Conservation (phyloP, 2,329 filamentous ascomycete species). For the Colletotrichum musae region DNA sequence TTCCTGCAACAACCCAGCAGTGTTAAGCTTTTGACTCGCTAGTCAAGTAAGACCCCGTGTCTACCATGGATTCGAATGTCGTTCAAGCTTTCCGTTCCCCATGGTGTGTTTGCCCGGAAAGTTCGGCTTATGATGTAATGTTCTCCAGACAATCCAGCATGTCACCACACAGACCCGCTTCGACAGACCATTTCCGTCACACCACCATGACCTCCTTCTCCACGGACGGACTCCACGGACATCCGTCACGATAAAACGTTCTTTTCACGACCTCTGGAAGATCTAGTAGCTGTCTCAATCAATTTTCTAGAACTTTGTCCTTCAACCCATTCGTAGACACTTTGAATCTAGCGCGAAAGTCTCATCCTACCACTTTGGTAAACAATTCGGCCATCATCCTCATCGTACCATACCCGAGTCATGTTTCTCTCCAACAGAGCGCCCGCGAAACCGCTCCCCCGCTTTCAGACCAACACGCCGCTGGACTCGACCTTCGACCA, state of each 20-base stretch:
- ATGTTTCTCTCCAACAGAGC: conserved; percentile 39
- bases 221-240: conserved; percentile 19
- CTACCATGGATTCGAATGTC: background rate
- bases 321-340: background rate
- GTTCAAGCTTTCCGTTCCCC: background rate
- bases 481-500: conserved; percentile 57
- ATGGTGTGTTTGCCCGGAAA: conserved; percentile 17
- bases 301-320: background rate
- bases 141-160: conserved; percentile 12
- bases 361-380: background rate
- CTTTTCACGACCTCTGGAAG: background rate
- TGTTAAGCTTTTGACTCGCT: background rate
- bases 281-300: background rate
- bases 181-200: conserved; percentile 29
- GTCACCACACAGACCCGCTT: conserved; percentile 39
- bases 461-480: conserved; percentile 41
- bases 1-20: background rate
- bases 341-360: background rate
- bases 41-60: background rate
- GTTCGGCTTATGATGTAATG: conserved; percentile 39
- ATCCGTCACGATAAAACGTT: conserved; percentile 26
- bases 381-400: background rate
- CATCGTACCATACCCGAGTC: conserved; percentile 20
- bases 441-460: conserved; percentile 33
- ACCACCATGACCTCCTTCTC: conserved; percentile 18